Conservation (phyloP, 176 grass and related monocot genomes). For the Poa pratensis region DNA sequence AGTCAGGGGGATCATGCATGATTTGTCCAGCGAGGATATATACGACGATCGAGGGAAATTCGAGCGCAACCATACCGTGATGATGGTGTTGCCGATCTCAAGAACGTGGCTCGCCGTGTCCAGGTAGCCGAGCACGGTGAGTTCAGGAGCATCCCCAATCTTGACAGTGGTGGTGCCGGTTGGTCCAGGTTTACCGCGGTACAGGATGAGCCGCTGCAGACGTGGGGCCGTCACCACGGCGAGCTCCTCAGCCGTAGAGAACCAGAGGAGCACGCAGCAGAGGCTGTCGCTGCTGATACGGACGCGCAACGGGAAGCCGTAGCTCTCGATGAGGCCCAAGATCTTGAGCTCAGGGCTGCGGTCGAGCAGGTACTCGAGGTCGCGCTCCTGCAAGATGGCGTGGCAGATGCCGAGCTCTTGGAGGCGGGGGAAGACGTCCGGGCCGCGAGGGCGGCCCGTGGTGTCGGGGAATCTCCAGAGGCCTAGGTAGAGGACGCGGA, state of each 20-base stretch:
- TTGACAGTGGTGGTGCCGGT: not conserved
- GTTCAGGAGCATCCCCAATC: not conserved
- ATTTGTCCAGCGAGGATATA: not conserved
- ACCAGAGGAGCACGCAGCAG: slow-evolving; percentile 33
- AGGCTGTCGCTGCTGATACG: not conserved
- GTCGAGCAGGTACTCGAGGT: slow-evolving; percentile 33
- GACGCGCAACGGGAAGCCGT: not conserved
- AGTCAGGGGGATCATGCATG: not conserved
- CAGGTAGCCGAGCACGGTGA: slow-evolving; percentile 34
- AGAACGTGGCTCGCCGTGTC: not conserved
- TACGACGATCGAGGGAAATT: not conserved
- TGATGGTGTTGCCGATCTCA: slow-evolving; percentile 3
- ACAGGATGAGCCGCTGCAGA: slow-evolving; percentile 33
- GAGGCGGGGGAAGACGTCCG: slow-evolving; percentile 35
- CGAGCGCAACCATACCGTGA: not conserved
- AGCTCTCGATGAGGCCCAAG: not conserved
- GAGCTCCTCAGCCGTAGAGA: not conserved
- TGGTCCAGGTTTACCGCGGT: not conserved
- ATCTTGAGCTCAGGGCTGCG: slow-evolving; percentile 32
- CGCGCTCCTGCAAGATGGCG: not conserved
- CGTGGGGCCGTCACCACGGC: not conserved
- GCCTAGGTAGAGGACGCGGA: slow-evolving; percentile 37
- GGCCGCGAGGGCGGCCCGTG: not conserved
- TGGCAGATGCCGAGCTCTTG: slow-evolving; percentile 29
- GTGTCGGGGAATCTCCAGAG: slow-evolving; percentile 10